Evolutionary conservation across 2,329 filamentous ascomycete genomes (phyloP), one percentile per base, ranked within the genome.

Genomic region (Aspergillus pseudoterreus): DNA sequence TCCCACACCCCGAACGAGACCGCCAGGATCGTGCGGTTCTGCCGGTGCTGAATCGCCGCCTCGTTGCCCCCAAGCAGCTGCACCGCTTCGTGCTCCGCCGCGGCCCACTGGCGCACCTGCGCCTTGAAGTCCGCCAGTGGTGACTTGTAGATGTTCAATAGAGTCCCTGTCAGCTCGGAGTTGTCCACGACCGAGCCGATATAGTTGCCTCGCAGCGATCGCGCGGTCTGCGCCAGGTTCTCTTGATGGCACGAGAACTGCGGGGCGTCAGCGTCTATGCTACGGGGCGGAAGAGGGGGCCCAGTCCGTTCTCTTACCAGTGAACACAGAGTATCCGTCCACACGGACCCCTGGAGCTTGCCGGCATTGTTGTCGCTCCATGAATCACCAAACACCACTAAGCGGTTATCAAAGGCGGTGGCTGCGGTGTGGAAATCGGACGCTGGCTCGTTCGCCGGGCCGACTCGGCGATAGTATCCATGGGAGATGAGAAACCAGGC

Each of bases 1-100:
- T 74, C 71, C 70, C 68, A 72, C 10, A 72, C 50, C 5, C 69
- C 69, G 56, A 73, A 73, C 14, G 68, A 69, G 4, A 72, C 57
- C 9, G 64, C 60, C 48, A 72, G 66, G 33, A 72, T 61, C 9
- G 70, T 71, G 30, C 59, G 62, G 17, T 68, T 62, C 49, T 64
- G 58, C 8, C 64, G 63, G 9, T 50, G 51, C 32, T 50, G 50
- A 27, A 66, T 50, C 17, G 50, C 38, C n/a, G 47, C 52, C 17
- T 59, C 53, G n/a, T 67, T 57, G 39, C 49, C 50, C 6, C 57
- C 56, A 22, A 69, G 46, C 1, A 52, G 51, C 19, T 56, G 46
- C 35, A 63, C 44, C 30, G 58, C 49, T n/a, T 55, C 47, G 45
- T 62, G 47, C 56, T 74, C 71, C 32, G 66, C 61, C 14, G 56